phyloP scores from a whole-genome alignment of 495 filamentous ascomycete genomes.

The Tuber microsphaerosporum region DNA sequence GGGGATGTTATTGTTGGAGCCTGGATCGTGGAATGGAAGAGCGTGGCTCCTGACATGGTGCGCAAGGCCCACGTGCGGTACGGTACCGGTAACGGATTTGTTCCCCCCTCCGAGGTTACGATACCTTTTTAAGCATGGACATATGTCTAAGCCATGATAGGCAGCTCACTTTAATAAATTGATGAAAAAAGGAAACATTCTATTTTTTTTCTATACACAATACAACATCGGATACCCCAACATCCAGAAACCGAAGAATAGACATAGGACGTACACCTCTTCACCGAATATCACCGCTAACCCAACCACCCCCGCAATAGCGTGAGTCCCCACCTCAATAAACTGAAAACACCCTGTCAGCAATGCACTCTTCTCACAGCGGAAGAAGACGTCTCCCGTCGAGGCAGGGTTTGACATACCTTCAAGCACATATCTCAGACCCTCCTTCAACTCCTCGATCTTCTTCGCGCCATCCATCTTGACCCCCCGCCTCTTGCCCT shows the following conservation, averaged over 20 bases:
- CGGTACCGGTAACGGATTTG: not conserved
- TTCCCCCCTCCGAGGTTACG: not conserved
- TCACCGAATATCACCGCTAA: not conserved
- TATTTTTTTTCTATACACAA: conserved; percentile 3
- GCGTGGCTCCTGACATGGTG: not conserved
- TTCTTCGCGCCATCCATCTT: conserved; percentile 86
- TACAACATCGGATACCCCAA: not conserved
- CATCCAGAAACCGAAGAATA: not conserved
- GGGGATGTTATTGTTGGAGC: too few species aligned
- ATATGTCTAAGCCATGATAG: not conserved
- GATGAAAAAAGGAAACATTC: not conserved
- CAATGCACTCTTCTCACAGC: not conserved
- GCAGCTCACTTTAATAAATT: not conserved
- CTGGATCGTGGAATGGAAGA: too few species aligned
- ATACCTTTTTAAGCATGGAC: not conserved
- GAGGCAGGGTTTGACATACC: conserved; percentile 40
- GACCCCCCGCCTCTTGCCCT: conserved; percentile 61
- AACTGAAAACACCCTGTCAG: conserved; percentile 16
- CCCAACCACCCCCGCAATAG: conserved; percentile 5
- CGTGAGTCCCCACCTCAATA: conserved; percentile 13
- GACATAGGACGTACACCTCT: not conserved
- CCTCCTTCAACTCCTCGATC: conserved; percentile 94
- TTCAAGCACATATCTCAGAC: conserved; percentile 87
- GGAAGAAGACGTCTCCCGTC: not conserved
- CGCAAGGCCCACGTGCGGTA: too few species aligned